Evolutionary conservation across 2,329 filamentous ascomycete species (phyloP).

Genomic region (Xylariaceae sp.): DNA sequence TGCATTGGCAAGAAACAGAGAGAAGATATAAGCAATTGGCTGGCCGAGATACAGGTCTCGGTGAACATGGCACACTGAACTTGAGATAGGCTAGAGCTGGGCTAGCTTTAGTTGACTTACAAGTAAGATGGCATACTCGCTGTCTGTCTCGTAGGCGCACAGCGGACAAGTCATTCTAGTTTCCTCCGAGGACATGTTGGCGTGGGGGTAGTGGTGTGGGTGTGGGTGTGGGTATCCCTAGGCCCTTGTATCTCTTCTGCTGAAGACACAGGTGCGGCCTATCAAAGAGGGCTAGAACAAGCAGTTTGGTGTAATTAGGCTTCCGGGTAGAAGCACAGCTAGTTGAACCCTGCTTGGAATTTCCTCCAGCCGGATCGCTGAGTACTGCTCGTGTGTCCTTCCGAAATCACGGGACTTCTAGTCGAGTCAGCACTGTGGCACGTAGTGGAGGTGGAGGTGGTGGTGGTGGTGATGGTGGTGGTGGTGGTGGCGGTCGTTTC

Average conservation of each 20-base stretch:
- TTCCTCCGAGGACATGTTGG: slow-evolving; percentile 19
- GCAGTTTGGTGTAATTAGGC: background rate
- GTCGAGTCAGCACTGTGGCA: too few species aligned
- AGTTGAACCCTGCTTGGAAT: background rate
- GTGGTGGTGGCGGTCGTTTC: slow-evolving; percentile 2
- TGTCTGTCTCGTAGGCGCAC: slow-evolving; percentile 43
- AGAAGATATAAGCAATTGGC: background rate
- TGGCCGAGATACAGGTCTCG: background rate
- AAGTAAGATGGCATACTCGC: slow-evolving; percentile 47
- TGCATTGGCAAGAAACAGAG: too few species aligned
- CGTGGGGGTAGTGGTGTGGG: background rate
- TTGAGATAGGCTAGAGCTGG: background rate
- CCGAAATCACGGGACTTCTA: background rate
- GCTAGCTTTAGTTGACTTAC: slow-evolving; percentile 31
- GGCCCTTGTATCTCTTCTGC: background rate
- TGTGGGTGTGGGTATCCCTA: background rate
- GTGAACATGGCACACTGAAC: background rate
- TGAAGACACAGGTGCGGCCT: background rate
- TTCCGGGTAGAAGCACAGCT: background rate
- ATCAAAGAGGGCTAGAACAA: background rate
- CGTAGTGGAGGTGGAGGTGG: slow-evolving; percentile 11
- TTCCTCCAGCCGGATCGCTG: background rate
- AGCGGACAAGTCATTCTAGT: slow-evolving; percentile 45
- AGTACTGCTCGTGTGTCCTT: background rate
- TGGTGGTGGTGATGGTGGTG: slow-evolving; percentile 12